These are phyloP conservation scores for Aleurites moluccanus DNA, from an alignment of 441 rosid species.

Conservation along the genomic window DNA sequence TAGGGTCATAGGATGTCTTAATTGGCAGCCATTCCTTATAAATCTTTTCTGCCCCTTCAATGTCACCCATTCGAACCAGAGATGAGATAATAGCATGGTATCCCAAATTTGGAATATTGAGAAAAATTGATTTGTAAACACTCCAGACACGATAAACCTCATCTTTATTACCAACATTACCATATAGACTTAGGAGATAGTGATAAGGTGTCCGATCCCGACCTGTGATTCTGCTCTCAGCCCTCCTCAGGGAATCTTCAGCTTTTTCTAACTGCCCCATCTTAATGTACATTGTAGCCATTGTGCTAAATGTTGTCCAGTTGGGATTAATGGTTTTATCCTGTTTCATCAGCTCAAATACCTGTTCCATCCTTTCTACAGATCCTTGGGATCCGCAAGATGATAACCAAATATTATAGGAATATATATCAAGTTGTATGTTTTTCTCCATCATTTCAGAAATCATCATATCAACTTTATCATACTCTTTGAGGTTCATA, in stretches of 20 bases:
- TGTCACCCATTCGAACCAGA: constrained; percentile 58
- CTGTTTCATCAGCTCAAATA: constrained; percentile 66
- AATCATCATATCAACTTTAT: constrained; percentile 63
- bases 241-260: constrained; percentile 65
- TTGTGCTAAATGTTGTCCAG: constrained; percentile 93
- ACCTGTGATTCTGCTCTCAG: constrained; percentile 81
- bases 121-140: constrained; percentile 70
- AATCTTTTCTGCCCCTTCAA: constrained; percentile 71
- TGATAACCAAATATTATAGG: constrained; percentile 92
- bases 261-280: constrained; percentile 72
- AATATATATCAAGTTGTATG: constrained; percentile 68
- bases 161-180: constrained; percentile 64
- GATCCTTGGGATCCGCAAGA: constrained; percentile 70
- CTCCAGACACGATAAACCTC: constrained; percentile 78
- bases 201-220: constrained; percentile 86
- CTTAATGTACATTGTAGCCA: constrained; percentile 90
- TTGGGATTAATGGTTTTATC: constrained; percentile 64
- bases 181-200: constrained; percentile 80
- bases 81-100: constrained; percentile 85
- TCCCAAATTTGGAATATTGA: constrained; percentile 76
- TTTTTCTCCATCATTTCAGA: constrained; percentile 72
- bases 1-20: constrained; percentile 74
- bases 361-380: constrained; percentile 67
- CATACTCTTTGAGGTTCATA: constrained; percentile 77
- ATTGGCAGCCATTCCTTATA: constrained; percentile 77